Base-by-base conservation (phyloP, 805 yeast species). In the Cyberlindnera bimundalis region DNA sequence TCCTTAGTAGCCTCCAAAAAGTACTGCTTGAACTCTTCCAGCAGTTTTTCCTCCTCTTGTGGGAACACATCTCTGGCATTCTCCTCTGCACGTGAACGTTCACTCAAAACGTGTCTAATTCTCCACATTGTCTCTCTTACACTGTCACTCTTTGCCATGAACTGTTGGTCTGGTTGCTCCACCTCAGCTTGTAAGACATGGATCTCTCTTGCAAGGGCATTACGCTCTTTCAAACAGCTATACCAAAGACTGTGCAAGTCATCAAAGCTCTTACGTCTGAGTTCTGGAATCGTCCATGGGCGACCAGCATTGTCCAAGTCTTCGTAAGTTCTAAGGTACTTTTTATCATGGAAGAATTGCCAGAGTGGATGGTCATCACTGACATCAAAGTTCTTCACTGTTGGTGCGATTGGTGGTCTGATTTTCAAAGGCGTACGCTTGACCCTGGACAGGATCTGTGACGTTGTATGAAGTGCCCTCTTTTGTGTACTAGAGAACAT, bases 161-260 rank as follows among this genome's bases (percentile, higher is more conserved):
- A 56, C 29, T 53, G 53, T 31, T 70, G 62, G 26, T 65, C 70
- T 18, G 64, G 63, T 43, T 61, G 67, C n/a, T 61, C 64, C n/a
- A 64, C 60, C 17, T 66, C 67, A 20, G 67, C 66, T 26, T 59
- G 71, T 42, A 74, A 72, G 50, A 86, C 70, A 48, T 82, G 79
- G 40, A 70, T 69, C 61, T 93, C 98, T 52, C 96, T 74, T 25
- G 79, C 79, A 42, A 91, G 62, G 12, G 78, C 66, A 61, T 93
- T 93, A 51, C 95, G 70, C 63, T 93, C 96, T 59, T 78, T 84
- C 50, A 91, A 65, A 51, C 90, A 79, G 32, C 83, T 73, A 61
- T 87, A 91, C 98, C 99, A 93, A 54, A 93, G 69, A 27, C 79
- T 76, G 63, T 93, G 99, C 53, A 93, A 68, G 59, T 93, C 99